Evolutionary conservation across 2,329 filamentous ascomycete genomes (phyloP).

Genomic region (Clarireedia hainanense): DNA sequence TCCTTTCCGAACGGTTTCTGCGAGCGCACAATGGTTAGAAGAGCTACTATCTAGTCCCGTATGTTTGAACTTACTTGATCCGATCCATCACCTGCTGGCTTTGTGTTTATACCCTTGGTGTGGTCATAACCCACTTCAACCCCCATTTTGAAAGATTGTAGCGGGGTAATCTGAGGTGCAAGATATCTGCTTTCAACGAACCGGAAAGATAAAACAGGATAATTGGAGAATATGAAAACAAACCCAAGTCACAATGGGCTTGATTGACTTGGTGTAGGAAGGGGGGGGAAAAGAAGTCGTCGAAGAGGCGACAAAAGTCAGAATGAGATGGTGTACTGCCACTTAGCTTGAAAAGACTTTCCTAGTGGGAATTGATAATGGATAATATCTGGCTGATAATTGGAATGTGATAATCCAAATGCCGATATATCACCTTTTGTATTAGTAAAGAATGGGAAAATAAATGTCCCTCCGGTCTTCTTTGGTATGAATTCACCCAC

Average conservation of each 20-base stretch:
- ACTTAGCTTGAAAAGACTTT: conserved; percentile 5
- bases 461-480: not conserved
- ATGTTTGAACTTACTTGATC: conserved; percentile 15
- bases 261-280: not conserved
- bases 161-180: conserved; percentile 1
- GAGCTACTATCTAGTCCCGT: too few species aligned
- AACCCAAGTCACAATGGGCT: not conserved
- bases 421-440: conserved; percentile 3
- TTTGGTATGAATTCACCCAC: not conserved
- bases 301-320: not conserved
- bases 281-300: not conserved
- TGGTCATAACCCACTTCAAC: conserved; percentile 20
- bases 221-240: not conserved
- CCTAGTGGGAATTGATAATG: not conserved
- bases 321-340: not conserved
- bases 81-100: conserved; percentile 19
- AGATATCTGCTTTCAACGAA: not conserved
- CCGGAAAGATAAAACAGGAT: not conserved
- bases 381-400: not conserved
- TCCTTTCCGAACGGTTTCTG: conserved; percentile 24
- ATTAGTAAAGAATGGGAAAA: not conserved
- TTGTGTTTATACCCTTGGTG: conserved; percentile 20
- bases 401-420: conserved; percentile 1
- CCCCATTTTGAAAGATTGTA: conserved; percentile 16
- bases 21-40: conserved; percentile 2